Base-by-base conservation (phyloP, 2,329 filamentous ascomycete genomes). In the Penicillium psychrosexuale region DNA sequence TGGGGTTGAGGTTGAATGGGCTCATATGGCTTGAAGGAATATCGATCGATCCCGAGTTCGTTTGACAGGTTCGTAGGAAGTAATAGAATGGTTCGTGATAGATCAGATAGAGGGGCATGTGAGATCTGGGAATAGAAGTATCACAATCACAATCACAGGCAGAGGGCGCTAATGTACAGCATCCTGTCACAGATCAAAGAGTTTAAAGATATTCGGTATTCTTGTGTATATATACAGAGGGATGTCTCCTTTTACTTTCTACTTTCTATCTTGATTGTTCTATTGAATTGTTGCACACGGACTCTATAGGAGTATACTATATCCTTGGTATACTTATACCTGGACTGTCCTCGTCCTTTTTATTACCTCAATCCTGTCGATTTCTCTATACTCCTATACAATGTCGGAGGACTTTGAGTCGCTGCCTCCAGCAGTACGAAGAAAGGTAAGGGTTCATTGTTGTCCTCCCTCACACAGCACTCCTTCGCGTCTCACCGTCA, bases 341-440 rank as follows among this genome's bases (percentile, higher is more conserved):
- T 24, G 12, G 11, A 28, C 15, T 28, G 2, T 7, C 9, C n/a
- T 28, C 28, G 8, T 15, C 13, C 3, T 31, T 31, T 31, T 11
- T 12, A n/a, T 28, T 33, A 45, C 34, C 34, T 1, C 11, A 36
- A 37, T 28, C 8, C 11, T 27, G 24, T 19, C 31, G 3, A n/a
- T 28, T n/a, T 9, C 15, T 9, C 24, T n/a, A 27, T 22, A n/a
- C 6, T 42, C 7, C 17, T 19, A 19, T 13, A 37, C 40, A 19
- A 44, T 51, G 47, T 44, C 17, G 1, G 66, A 69, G 39, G 75
- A 77, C 47, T 82, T 82, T 56, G 78, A 82, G 60, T 76, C 77
- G 38, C 71, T 84, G 11, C 82, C 82, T 19, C 79, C 78, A 24
- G 80, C 80, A 15, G 76, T 84, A 50, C 76, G 80, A 64, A 76